Percentiles rank a stretch among this genome's conserved stretches.
Conservation (phyloP, 1,284 basidiomycete species). For the Marasmius fiardii region DNA sequence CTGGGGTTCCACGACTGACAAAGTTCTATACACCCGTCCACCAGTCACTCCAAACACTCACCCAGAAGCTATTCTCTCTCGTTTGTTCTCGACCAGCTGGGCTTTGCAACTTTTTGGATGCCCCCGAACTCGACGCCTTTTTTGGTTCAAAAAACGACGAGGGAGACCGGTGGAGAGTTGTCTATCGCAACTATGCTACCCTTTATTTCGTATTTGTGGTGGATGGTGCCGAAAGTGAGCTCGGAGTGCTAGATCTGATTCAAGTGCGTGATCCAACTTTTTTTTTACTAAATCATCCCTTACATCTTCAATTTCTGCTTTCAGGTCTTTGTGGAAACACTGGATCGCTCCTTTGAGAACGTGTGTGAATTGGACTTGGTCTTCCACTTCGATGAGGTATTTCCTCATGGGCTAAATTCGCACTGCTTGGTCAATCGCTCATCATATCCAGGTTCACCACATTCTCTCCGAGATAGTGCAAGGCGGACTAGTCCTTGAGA, state of each 20-base stretch:
- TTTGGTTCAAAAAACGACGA: constrained; percentile 55
- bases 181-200: constrained; percentile 89
- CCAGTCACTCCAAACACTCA: constrained; percentile 68
- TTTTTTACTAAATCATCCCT: not conserved
- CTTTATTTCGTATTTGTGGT: constrained; percentile 98
- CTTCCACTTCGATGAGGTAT: constrained; percentile 96
- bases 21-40: constrained; percentile 94
- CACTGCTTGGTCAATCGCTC: not conserved
- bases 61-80: constrained; percentile 83
- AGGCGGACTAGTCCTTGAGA: constrained; percentile 97
- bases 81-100: constrained; percentile 73
- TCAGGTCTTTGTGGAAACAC: constrained; percentile 92
- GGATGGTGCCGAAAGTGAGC: constrained; percentile 91
- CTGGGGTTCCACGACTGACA: constrained; percentile 87
- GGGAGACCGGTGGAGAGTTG: constrained; percentile 69
- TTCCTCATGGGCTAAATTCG: constrained; percentile 16
- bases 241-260: constrained; percentile 95
- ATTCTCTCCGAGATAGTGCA: constrained; percentile 95
- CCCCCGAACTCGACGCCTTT: constrained; percentile 82
- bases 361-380: constrained; percentile 99
- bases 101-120: constrained; percentile 92
- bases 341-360: constrained; percentile 96
- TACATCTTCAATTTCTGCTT: constrained; percentile 17
- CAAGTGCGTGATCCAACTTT: constrained; percentile 61
- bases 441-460: constrained; percentile 72